Percentiles rank a stretch among this genome's conserved stretches.
These are phyloP conservation scores for Poteriospumella lacustris DNA, from an alignment of 108 stramenopile genomes.

Conservation along the genomic window DNA sequence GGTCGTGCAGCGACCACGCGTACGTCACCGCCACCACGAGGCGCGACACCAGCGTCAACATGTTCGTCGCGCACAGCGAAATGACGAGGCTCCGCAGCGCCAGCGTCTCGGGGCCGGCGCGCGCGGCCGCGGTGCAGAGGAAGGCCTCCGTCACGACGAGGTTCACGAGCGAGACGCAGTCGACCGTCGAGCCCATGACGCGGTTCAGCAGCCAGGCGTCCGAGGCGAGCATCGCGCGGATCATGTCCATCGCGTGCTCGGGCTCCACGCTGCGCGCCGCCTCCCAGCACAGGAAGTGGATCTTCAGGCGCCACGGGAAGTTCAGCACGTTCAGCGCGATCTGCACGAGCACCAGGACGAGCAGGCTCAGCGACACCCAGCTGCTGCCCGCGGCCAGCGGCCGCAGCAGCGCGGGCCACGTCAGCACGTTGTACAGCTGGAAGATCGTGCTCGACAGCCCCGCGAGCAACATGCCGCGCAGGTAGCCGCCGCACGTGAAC, in stretches of 20 bases:
- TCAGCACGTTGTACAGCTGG: neutral
- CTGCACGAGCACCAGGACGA: neutral
- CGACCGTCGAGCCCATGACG: neutral
- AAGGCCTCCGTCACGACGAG: neutral
- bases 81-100: neutral
- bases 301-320: neutral
- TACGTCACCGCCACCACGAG: neutral
- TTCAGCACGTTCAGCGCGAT: neutral
- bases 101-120: too few species aligned
- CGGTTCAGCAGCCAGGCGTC: conserved; percentile 10
- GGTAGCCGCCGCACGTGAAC: conserved; percentile 12
- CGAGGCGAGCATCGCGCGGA: neutral
- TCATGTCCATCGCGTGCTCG: neutral
- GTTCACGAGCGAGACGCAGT: neutral
- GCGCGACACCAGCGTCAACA: neutral
- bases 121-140: neutral
- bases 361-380: neutral
- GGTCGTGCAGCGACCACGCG: neutral
- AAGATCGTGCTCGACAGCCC: neutral
- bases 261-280: neutral
- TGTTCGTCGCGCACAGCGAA: conserved; percentile 12
- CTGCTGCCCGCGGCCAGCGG: too few species aligned
- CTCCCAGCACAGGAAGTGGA: conserved; percentile 20
- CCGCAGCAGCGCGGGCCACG: neutral
- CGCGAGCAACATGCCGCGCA: neutral